Base-by-base conservation (phyloP, 2,329 filamentous ascomycete species). In the Drechslerella stenobrocha region DNA sequence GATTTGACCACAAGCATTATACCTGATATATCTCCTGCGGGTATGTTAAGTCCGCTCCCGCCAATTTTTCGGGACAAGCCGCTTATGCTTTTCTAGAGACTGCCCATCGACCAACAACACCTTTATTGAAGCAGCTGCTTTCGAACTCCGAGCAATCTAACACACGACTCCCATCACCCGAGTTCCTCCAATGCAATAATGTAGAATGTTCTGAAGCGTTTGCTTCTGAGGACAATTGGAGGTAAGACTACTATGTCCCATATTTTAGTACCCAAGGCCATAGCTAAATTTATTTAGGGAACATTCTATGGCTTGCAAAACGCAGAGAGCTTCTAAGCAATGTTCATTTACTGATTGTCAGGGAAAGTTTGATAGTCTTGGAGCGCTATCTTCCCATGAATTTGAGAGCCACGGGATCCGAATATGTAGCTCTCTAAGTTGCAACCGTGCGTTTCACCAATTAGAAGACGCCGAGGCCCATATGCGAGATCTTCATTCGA, bases 301-400 rank as follows among this genome's bases (percentile, higher is more conserved):
- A 20, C 64, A 69, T 57, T 20, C 64, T 3, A 61, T 69, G 42
- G 48, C n/a, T 37, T 69, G 64, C 34, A 52, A 35, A 18, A 20
- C 46, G 1, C 20, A 26, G 26, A 63, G 57, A 18, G 20, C 22
- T 40, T 26, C 51, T 4, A 69, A 69, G 42, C 64, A 63, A 45
- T 69, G 64, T 28, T 69, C 64, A 2, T 69, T 69, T 26, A 69
- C 56, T 2, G 64, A 69, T 50, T 69, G 64, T 18, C 57, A 69
- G 26, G 56, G 57, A 5, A 53, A 52, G 45, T 69, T 69, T 15
- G 64, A 61, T 18, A 58, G 52, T 22, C 18, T 52, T n/a, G 46
- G 34, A 8, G 56, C 58, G 23, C 42, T 69, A 8, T 69, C 64
- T 7, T 61, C 64, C 3, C 64, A 69, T 37, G 64, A 69, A 42